Conservation (phyloP, 306 rosid species). For the Prunus campanulata region DNA sequence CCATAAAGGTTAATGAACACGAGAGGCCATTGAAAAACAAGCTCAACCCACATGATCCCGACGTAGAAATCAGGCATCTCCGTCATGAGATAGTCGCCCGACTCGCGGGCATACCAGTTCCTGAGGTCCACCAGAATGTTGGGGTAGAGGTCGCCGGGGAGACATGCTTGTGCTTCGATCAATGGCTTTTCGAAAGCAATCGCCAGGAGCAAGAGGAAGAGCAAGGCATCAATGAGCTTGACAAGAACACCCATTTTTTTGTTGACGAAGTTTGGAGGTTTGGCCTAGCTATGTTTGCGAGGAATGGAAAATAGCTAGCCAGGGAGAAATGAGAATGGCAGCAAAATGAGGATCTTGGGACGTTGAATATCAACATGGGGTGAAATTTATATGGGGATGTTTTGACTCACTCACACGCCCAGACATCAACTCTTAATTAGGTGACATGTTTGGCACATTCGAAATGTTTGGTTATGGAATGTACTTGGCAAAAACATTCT, state of each 20-base stretch:
- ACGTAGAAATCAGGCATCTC: constrained; percentile 19
- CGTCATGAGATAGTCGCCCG: constrained; percentile 11
- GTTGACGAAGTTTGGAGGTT: background rate
- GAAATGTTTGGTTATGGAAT: background rate
- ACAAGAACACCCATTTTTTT: constrained; percentile 10
- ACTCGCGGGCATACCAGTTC: constrained; percentile 10
- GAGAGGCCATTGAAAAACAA: constrained; percentile 19
- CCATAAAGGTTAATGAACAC: constrained; percentile 15
- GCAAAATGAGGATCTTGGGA: constrained; percentile 13
- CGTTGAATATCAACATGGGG: background rate
- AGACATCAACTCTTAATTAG: background rate
- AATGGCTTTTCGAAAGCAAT: constrained; percentile 13
- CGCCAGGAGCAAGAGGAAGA: constrained; percentile 5
- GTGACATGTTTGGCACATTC: background rate
- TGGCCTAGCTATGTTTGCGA: constrained; percentile 1
- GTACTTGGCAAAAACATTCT: background rate
- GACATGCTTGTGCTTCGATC: constrained; percentile 19
- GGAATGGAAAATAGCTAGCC: constrained; percentile 8
- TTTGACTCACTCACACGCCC: background rate
- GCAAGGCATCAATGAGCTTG: constrained; percentile 11
- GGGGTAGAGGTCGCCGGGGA: constrained; percentile 7
- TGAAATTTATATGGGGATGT: background rate
- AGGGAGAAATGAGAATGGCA: background rate
- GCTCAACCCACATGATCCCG: constrained; percentile 25
- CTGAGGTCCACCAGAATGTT: constrained; percentile 2